Evolutionary conservation across 164 flowering plant species (phyloP).

Genomic region (Stephania yunnanensis): DNA sequence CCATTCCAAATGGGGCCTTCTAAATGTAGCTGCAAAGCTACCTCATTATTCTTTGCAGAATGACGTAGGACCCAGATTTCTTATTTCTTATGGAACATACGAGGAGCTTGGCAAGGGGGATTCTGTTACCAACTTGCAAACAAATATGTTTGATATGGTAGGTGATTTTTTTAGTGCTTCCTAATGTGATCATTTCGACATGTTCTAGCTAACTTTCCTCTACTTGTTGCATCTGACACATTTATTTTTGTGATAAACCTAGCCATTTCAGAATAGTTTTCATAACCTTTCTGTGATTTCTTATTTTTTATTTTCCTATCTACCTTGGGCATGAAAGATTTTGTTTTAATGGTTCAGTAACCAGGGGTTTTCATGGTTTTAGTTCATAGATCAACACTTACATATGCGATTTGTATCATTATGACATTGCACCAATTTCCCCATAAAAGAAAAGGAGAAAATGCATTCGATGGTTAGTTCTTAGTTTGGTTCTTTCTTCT

Average conservation of each 20-base stretch:
- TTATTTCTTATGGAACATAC: slow-evolving; percentile 61
- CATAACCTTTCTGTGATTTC: not conserved
- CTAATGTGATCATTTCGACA: not conserved
- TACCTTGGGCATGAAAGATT: not conserved
- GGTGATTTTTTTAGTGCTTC: slow-evolving; percentile 17
- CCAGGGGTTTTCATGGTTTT: not conserved
- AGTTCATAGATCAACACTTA: not conserved
- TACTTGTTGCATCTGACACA: not conserved
- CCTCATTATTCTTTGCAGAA: slow-evolving; percentile 83
- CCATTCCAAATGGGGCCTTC: slow-evolving; percentile 92
- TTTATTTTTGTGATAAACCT: not conserved
- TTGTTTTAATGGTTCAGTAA: not conserved
- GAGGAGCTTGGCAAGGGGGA: slow-evolving; percentile 74
- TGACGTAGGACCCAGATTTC: slow-evolving; percentile 82
- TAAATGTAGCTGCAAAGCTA: slow-evolving; percentile 89
- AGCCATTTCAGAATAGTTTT: not conserved
- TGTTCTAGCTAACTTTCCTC: not conserved
- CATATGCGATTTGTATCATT: not conserved
- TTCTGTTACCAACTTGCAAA: slow-evolving; percentile 67
- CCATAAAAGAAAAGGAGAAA: not conserved
- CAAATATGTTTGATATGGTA: slow-evolving; percentile 85
- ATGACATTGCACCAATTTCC: not conserved
- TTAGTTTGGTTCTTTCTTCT: not conserved
- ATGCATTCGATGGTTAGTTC: not conserved
- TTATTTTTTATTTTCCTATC: not conserved